Evolutionary conservation across 768 basidiomycete species (phyloP).

Genomic region (Baorangia bicolor): DNA sequence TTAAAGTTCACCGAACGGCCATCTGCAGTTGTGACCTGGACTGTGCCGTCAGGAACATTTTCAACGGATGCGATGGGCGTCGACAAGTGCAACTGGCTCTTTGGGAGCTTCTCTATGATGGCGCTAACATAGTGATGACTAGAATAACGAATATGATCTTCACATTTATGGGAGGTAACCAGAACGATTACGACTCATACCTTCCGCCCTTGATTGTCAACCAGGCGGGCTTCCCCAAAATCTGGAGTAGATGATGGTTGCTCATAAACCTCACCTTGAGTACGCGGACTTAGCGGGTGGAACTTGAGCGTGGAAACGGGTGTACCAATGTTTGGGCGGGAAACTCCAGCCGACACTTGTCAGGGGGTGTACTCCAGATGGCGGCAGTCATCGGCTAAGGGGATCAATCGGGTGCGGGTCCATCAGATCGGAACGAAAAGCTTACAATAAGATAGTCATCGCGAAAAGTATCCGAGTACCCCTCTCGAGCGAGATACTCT

Average conservation of each 20-base stretch:
- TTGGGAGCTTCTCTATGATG: slow-evolving; percentile 55
- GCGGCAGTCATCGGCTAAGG: slow-evolving; percentile 75
- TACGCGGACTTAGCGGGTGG: neutral
- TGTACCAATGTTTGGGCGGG: slow-evolving; percentile 63
- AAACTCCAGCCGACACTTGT: slow-evolving; percentile 66
- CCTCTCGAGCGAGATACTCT: slow-evolving; percentile 56
- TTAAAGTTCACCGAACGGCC: slow-evolving; percentile 54
- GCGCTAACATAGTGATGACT: slow-evolving; percentile 67
- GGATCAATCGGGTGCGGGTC: neutral
- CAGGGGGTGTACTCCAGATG: slow-evolving; percentile 77
- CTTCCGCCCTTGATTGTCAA: slow-evolving; percentile 72
- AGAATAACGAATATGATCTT: neutral
- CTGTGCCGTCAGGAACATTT: slow-evolving; percentile 24
- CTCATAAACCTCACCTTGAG: slow-evolving; percentile 67
- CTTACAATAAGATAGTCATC: slow-evolving; percentile 76
- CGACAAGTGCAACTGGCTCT: slow-evolving; percentile 54
- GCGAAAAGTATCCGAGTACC: slow-evolving; percentile 64
- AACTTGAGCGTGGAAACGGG: neutral
- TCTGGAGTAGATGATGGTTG: slow-evolving; percentile 73
- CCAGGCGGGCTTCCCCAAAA: slow-evolving; percentile 70
- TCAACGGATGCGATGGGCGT: slow-evolving; percentile 52
- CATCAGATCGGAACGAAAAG: slow-evolving; percentile 1
- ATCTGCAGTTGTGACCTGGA: slow-evolving; percentile 46
- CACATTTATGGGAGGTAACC: neutral
- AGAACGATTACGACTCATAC: slow-evolving; percentile 39